These are phyloP conservation scores for Hemerocallis citrina DNA, from an alignment of 106 monocot genomes.

Conservation along the genomic window DNA sequence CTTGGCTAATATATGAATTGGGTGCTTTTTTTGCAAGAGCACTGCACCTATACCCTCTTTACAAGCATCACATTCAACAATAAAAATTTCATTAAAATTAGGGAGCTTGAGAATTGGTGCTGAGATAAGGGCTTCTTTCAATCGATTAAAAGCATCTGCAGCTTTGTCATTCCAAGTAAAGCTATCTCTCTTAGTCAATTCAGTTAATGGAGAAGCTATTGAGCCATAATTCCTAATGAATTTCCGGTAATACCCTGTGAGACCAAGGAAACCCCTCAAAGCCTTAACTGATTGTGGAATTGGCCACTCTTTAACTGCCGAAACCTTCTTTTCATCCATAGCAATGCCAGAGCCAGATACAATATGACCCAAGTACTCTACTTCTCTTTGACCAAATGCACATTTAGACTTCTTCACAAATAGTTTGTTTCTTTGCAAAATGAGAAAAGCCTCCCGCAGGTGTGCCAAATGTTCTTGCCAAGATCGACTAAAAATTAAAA, in stretches of 20 bases:
- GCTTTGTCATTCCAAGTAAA: conserved; percentile 2
- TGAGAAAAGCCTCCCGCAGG: background rate
- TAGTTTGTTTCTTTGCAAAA: background rate
- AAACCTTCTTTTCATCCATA: background rate
- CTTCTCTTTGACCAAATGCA: background rate
- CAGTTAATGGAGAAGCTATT: background rate
- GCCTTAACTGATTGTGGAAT: background rate
- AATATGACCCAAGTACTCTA: background rate
- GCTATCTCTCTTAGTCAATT: conserved; percentile 3
- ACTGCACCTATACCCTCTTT: conserved; percentile 7
- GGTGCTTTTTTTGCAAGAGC: background rate
- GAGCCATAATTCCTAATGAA: background rate
- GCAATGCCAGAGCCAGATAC: background rate
- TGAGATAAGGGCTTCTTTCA: background rate
- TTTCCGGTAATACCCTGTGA: background rate
- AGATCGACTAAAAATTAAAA: background rate
- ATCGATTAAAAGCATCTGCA: background rate
- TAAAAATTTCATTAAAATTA: conserved; percentile 5
- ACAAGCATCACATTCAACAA: conserved; percentile 16
- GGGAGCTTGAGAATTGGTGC: conserved; percentile 12
- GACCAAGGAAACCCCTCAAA: conserved; percentile 8
- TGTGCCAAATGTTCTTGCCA: background rate
- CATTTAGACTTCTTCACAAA: background rate
- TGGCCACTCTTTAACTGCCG: background rate
- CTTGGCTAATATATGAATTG: background rate